Base-by-base conservation (phyloP, 2,329 filamentous ascomycete genomes). In the Colletotrichum cuscutae region DNA sequence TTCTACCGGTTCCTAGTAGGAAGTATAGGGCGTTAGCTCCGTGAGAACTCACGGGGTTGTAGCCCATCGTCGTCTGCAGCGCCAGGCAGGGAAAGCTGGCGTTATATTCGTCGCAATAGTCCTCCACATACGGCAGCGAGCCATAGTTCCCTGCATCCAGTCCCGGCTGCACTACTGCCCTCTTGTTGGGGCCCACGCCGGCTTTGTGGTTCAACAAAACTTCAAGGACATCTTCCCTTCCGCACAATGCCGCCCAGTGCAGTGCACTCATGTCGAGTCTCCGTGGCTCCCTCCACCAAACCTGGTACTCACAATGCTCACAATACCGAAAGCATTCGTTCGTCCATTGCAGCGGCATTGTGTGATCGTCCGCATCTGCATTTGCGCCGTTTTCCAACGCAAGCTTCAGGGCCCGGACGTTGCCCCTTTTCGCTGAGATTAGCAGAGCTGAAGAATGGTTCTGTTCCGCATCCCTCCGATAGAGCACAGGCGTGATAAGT, bases 351-450 rank as follows among this genome's bases (percentile, higher is more conserved):
- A 73, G 32, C 26, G 71, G 71, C 71, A 73, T 73, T 4, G 71
- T 73, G 56, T 73, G 56, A 66, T 83, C 82, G 12, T 76, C 76
- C 12, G 77, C 78, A 71, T 80, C 78, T 8, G 79, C 78, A 26
- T 81, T 76, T 4, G 83, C 82, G 11, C 82, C 81, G 22, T 76
- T 74, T 13, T 79, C 76, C 5, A 84, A 76, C 5, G 84, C 77
- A 9, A 81, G 70, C 59, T 78, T 19, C 35, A 71, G 15, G 5
- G 66, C 71, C 4, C 35, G 54, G 56, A 37, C 11, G n/a, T 71
- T 73, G 32, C 71, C 71, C 9, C 13, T 30, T 35, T 73, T 73
- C 9, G 71, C 57, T 15, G 71, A 68, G 28, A 73, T 73, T 0
- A 73, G 60, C 28, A 73, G 56, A 22, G 71, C 71, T 2, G 71